These are phyloP conservation scores for Serendipita sp. DNA, from an alignment of 768 basidiomycete species.

Conservation along the genomic window DNA sequence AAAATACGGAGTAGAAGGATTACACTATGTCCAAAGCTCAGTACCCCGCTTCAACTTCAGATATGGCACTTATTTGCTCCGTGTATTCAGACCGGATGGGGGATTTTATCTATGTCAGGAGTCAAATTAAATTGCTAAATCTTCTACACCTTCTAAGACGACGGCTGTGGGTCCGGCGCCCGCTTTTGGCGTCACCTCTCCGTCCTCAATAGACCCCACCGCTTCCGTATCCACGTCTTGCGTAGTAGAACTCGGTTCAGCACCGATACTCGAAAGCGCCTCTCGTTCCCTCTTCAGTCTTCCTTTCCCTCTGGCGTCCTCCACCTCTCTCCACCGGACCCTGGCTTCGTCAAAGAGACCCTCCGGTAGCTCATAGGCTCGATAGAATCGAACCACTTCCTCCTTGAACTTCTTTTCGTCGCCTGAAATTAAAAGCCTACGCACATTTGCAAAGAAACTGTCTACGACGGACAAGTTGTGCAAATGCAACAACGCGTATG, in stretches of 20 bases:
- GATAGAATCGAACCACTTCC: slow-evolving; percentile 37
- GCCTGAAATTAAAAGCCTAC: slow-evolving; percentile 20
- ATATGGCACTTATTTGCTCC: too few species aligned
- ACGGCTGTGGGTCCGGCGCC: not conserved
- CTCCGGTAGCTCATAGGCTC: slow-evolving; percentile 33
- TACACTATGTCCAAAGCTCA: too few species aligned
- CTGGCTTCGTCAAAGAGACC: slow-evolving; percentile 36
- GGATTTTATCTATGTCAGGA: too few species aligned
- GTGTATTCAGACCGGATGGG: too few species aligned
- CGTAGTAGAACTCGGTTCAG: not conserved
- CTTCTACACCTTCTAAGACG: not conserved
- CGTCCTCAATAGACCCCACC: not conserved
- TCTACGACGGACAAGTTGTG: slow-evolving; percentile 63
- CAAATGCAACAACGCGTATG: slow-evolving; percentile 53
- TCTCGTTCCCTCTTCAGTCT: slow-evolving; percentile 40
- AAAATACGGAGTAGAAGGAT: too few species aligned
- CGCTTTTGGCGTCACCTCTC: not conserved
- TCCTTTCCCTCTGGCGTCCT: slow-evolving; percentile 58
- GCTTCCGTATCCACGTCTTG: not conserved
- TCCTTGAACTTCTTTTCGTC: slow-evolving; percentile 10
- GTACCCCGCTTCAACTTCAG: too few species aligned
- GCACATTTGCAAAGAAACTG: slow-evolving; percentile 44
- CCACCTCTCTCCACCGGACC: slow-evolving; percentile 45
- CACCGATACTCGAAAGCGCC: not conserved
- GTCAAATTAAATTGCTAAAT: not conserved